Conservation (phyloP, 2,329 filamentous ascomycete species). For the Elsinoe fawcettii region DNA sequence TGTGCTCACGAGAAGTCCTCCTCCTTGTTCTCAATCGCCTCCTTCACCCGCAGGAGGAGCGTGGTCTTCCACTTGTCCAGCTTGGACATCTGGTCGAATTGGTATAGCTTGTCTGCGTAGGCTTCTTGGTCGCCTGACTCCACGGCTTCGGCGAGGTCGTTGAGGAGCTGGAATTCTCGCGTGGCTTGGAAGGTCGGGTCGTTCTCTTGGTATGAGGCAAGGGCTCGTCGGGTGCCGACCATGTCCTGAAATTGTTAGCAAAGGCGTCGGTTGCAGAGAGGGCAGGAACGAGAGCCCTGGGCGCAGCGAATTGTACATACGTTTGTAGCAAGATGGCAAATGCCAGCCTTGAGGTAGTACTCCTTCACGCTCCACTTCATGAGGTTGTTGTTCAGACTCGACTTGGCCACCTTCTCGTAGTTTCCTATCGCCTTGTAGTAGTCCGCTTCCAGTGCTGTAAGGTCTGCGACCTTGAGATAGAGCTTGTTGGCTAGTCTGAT, state of each 20-base stretch:
- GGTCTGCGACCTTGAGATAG: slow-evolving; percentile 83
- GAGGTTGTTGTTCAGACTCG: slow-evolving; percentile 77
- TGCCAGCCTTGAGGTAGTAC: slow-evolving; percentile 87
- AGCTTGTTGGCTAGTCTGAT: slow-evolving; percentile 81
- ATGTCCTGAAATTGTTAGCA: slow-evolving; percentile 47
- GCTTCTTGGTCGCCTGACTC: slow-evolving; percentile 71
- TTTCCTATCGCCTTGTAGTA: slow-evolving; percentile 75
- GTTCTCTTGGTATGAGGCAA: slow-evolving; percentile 74
- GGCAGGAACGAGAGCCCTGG: not conserved
- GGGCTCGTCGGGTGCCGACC: slow-evolving; percentile 68
- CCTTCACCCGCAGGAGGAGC: slow-evolving; percentile 74
- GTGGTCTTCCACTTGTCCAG: slow-evolving; percentile 97
- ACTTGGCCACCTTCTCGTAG: slow-evolving; percentile 72
- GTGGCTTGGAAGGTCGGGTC: slow-evolving; percentile 70
- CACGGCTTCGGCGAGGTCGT: slow-evolving; percentile 66
- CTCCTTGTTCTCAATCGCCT: slow-evolving; percentile 62
- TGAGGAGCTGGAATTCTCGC: slow-evolving; percentile 72
- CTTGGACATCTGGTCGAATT: slow-evolving; percentile 87
- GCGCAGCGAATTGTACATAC: slow-evolving; percentile 25
- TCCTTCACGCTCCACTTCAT: slow-evolving; percentile 95
- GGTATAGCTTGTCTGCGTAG: slow-evolving; percentile 79
- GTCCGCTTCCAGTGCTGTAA: slow-evolving; percentile 71
- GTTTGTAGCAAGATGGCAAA: slow-evolving; percentile 72
- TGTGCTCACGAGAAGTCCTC: slow-evolving; percentile 57
- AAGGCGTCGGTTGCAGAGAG: not conserved